These are phyloP conservation scores for Russula dissimulans DNA, from an alignment of 768 basidiomycete species.

Conservation along the genomic window DNA sequence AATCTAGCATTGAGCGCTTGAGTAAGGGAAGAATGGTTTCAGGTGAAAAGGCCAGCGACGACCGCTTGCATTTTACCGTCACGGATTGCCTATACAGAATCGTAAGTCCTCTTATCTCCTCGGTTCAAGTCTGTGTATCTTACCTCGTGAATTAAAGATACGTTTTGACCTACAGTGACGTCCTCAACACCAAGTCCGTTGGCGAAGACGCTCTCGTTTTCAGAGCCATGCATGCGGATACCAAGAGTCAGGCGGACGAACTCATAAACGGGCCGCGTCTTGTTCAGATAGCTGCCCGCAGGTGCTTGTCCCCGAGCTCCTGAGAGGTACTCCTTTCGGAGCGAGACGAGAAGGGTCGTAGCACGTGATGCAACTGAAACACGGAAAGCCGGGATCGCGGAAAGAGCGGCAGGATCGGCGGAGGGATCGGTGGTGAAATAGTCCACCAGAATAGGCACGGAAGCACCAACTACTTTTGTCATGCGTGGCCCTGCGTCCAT, in stretches of 20 bases:
- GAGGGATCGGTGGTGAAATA: conserved; percentile 29
- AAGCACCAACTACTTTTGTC: conserved; percentile 57
- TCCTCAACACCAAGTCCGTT: conserved; percentile 62
- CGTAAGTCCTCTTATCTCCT: background rate
- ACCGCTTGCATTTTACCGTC: conserved; percentile 58
- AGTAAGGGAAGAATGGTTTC: background rate
- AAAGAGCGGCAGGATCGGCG: conserved; percentile 20
- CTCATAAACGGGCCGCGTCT: conserved; percentile 66
- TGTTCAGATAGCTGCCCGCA: conserved; percentile 56
- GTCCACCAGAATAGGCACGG: conserved; percentile 55
- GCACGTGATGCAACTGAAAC: conserved; percentile 41
- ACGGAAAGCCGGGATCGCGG: conserved; percentile 45
- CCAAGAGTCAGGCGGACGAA: conserved; percentile 64
- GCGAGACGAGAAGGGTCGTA: conserved; percentile 35
- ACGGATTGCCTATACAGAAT: conserved; percentile 39
- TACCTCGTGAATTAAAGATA: conserved; percentile 68
- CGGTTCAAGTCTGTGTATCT: background rate
- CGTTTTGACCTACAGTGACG: conserved; percentile 57
- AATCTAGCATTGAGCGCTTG: background rate
- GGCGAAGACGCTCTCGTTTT: conserved; percentile 54
- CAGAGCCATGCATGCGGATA: conserved; percentile 72
- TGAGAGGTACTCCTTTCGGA: conserved; percentile 48
- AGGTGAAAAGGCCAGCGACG: conserved; percentile 44
- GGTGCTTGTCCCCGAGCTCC: conserved; percentile 55
- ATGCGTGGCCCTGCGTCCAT: conserved; percentile 68